Conservation (phyloP, 305 asterid genomes). For the Fraxinus baroniana region DNA sequence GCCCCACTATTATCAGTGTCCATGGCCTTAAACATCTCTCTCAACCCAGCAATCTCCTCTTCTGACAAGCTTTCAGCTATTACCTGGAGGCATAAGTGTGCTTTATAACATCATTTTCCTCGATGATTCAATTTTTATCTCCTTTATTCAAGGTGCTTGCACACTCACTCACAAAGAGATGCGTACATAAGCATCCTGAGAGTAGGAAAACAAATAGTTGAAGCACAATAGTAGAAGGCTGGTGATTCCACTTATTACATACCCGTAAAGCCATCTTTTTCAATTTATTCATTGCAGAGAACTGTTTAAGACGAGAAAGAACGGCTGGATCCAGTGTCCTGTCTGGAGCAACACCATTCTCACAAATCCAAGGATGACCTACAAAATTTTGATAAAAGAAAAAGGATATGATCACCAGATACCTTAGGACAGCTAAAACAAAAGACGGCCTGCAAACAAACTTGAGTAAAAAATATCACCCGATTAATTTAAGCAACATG, state of each 20-base stretch:
- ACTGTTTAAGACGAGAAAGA: constrained; percentile 77
- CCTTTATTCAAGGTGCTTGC: constrained; percentile 6
- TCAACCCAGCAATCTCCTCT: constrained; percentile 96
- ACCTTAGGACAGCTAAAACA: not conserved
- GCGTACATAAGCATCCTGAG: not conserved
- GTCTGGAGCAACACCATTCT: constrained; percentile 87
- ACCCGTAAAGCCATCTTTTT: constrained; percentile 93
- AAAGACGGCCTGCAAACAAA: not conserved
- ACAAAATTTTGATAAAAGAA: constrained; percentile 17
- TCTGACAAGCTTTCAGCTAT: constrained; percentile 97
- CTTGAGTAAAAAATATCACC: not conserved
- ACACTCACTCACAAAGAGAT: not conserved
- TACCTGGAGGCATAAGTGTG: constrained; percentile 44
- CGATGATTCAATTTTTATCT: constrained; percentile 3
- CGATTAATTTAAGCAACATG: not conserved
- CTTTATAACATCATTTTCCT: constrained; percentile 2
- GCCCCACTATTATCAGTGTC: constrained; percentile 91
- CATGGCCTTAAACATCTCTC: constrained; percentile 93
- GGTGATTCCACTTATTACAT: constrained; percentile 26
- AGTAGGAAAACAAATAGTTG: not conserved
- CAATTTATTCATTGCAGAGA: constrained; percentile 79
- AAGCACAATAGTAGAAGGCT: not conserved
- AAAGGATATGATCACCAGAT: not conserved
- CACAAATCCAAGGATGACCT: constrained; percentile 88
- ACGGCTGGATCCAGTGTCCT: constrained; percentile 74